Conservation (phyloP, 805 yeast species). For the Monosporozyma siamensis region DNA sequence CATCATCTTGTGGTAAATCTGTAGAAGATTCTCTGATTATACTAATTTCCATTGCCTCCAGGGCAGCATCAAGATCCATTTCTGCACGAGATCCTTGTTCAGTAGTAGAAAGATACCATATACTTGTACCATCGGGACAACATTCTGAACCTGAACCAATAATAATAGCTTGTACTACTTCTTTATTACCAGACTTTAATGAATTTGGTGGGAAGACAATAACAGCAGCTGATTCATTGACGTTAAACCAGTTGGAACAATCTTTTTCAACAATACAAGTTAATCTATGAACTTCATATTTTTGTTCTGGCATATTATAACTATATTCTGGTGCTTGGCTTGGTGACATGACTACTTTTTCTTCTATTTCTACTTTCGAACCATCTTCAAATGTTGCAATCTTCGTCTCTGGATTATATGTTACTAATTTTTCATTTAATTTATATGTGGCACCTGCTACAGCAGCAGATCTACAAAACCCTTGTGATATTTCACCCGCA, state of each 20-base stretch:
- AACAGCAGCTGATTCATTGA: slow-evolving; percentile 72
- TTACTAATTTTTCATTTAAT: slow-evolving; percentile 54
- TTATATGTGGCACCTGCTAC: slow-evolving; percentile 95
- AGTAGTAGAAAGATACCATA: slow-evolving; percentile 82
- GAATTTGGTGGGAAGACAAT: slow-evolving; percentile 90
- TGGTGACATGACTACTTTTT: slow-evolving; percentile 70
- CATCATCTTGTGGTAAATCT: slow-evolving; percentile 48
- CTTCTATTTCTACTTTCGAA: slow-evolving; percentile 61
- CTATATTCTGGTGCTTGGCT: slow-evolving; percentile 45
- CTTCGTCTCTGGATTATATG: slow-evolving; percentile 57
- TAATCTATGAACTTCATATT: slow-evolving; percentile 59
- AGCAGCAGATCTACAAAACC: slow-evolving; percentile 95
- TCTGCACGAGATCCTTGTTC: slow-evolving; percentile 65
- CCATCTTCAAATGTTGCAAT: slow-evolving; percentile 72
- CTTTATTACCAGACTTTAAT: slow-evolving; percentile 52
- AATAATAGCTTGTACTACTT: slow-evolving; percentile 78
- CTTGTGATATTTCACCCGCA: slow-evolving; percentile 92
- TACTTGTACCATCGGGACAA: slow-evolving; percentile 76
- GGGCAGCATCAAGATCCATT: slow-evolving; percentile 70
- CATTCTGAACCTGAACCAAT: slow-evolving; percentile 83
- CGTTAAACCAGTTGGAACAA: slow-evolving; percentile 87
- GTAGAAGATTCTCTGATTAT: slow-evolving; percentile 67
- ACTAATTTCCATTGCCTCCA: slow-evolving; percentile 67
- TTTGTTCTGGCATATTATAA: slow-evolving; percentile 36
- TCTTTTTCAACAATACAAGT: slow-evolving; percentile 76